Evolutionary conservation across 768 basidiomycete genomes (phyloP), one percentile per base, ranked within the genome.

Genomic region (Kwoniella bestiolae): DNA sequence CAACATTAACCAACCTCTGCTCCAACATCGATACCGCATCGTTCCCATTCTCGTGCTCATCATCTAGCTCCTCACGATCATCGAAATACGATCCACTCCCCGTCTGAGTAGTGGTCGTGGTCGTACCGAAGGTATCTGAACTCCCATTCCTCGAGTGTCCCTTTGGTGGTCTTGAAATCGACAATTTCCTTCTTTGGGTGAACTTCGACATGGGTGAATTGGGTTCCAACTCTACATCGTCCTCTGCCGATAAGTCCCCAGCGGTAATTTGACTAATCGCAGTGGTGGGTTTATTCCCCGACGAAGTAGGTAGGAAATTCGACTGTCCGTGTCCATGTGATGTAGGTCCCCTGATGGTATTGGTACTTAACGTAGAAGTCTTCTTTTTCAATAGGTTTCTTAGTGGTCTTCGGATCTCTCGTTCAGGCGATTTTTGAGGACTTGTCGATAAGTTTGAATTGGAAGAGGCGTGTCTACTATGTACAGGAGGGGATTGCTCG

Each of bases 331-430:
- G 38, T n/a, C n/a, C n/a, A n/a, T n/a, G n/a, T 28, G 25, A 44
- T 12, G 21, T 47, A 6, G 65, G 35, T 21, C 63, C 64, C 32
- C 56, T 56, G 47, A 74, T 63, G 5, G 73, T 75, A 25, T 68
- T 41, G 1, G 72, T 73, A 5, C 70, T 71, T 1, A 66, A 45
- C 2, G 59, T 60, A 2, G 57, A 62, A 18, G 65, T 60, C 50
- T 75, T 75, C 66, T 75, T 71, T 44, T 61, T 67, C 21, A 70
- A 41, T 21, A 61, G n/a, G 29, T 68, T 71, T 14, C 55, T 34
- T 23, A 49, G 14, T 26, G 60, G 60, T 31, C 31, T 52, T 55
- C n/a, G n/a, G n/a, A n/a, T n/a, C n/a, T 55, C 52, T 34, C 32
- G 7, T 23, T 63, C 62, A 14, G 55, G 62, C 7, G 62, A 55